Conservation (phyloP, 306 rosid genomes). For the Pyrus betulifolia region DNA sequence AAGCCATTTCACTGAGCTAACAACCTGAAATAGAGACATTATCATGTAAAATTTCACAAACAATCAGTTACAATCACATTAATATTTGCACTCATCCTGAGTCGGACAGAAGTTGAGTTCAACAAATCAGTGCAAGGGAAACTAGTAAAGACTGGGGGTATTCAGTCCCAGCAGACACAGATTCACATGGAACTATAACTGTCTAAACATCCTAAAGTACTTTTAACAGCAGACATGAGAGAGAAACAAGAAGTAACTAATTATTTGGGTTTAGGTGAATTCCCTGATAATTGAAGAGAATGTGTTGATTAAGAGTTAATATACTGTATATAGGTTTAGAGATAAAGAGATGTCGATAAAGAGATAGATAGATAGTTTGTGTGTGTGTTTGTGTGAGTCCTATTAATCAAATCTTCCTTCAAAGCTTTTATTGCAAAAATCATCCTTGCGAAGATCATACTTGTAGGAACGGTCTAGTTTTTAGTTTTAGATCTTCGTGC, state of each 20-base stretch:
- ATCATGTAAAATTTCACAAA: background rate
- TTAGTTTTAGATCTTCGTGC: background rate
- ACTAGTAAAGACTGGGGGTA: background rate
- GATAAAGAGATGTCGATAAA: background rate
- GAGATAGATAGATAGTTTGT: background rate
- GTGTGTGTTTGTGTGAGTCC: background rate
- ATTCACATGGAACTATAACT: background rate
- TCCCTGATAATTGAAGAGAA: background rate
- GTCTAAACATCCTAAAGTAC: background rate
- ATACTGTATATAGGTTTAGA: background rate
- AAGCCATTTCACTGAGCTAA: conserved; percentile 98
- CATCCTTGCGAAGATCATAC: background rate
- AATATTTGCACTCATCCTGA: background rate
- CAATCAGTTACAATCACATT: background rate
- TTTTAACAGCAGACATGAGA: background rate
- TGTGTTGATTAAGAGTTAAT: background rate
- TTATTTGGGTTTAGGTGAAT: background rate
- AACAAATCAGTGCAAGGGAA: background rate
- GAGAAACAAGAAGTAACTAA: background rate
- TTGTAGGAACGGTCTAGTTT: background rate
- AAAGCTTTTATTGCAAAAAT: background rate
- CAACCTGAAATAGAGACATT: conserved; percentile 52
- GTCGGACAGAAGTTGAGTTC: background rate
- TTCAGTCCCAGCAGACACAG: background rate
- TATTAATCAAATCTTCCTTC: too few relatives aligned